A percentile compares a stretch with the other conserved stretches of the same genome.
Conservation (phyloP, 139 green algal genomes). For the Nannochloris sp. region DNA sequence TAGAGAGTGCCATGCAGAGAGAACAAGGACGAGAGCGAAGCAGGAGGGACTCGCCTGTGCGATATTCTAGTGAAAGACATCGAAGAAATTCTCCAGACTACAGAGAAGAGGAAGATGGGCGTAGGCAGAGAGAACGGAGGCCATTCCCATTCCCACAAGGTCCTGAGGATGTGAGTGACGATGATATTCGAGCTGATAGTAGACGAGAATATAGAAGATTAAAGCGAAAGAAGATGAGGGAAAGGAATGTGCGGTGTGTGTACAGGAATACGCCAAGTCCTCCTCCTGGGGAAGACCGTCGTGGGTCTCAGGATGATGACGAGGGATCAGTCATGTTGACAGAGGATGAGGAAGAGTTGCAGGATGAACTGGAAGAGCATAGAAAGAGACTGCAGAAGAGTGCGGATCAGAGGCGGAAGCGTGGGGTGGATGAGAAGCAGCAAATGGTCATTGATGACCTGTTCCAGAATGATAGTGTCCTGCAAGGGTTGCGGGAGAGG, state of each 20-base stretch:
- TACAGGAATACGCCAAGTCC: slow-evolving; percentile 65
- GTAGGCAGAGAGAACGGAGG: background rate
- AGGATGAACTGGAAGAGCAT: background rate
- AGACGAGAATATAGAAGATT: slow-evolving; percentile 40
- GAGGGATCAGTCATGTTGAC: background rate
- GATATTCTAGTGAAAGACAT: no score
- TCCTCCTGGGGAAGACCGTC: slow-evolving; percentile 17
- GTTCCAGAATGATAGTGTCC: slow-evolving; percentile 13
- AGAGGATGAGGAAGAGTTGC: background rate
- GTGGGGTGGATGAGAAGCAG: background rate
- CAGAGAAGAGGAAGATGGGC: background rate
- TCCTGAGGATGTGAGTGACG: slow-evolving; percentile 23
- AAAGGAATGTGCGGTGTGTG: slow-evolving; percentile 44
- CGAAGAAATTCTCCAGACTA: background rate
- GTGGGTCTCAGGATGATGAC: background rate
- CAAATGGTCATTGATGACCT: background rate
- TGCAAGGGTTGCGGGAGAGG: slow-evolving; percentile 17
- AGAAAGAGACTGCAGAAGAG: background rate
- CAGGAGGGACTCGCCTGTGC: no score
- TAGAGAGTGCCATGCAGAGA: no score
- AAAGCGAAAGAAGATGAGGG: slow-evolving; percentile 56
- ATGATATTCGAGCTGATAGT: slow-evolving; percentile 27
- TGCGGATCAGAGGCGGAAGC: background rate
- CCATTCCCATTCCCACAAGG: background rate
- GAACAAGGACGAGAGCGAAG: background rate